A percentile compares a stretch with the other conserved stretches of the same genome.
phyloP scores from a whole-genome alignment of 768 basidiomycete species.

The Leccinum truebloodii region DNA sequence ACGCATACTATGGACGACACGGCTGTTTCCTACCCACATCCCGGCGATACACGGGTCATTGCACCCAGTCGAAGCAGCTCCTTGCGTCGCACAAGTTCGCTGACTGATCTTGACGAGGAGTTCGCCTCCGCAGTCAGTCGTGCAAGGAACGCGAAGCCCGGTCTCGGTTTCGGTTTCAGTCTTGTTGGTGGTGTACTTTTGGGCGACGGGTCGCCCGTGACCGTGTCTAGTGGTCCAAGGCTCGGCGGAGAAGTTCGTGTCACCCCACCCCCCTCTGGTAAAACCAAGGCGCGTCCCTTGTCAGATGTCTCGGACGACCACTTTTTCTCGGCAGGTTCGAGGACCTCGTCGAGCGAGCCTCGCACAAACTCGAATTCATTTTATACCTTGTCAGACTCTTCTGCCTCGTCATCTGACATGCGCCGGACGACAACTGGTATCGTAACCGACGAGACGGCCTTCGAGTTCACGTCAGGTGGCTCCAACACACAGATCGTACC shows the following conservation, averaged over 20 bases:
- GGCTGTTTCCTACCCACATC: conserved; percentile 70
- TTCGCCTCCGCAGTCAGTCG: conserved; percentile 46
- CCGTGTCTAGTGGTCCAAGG: conserved; percentile 64
- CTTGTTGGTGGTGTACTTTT: conserved; percentile 41
- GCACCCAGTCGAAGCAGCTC: conserved; percentile 63
- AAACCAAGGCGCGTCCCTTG: conserved; percentile 30
- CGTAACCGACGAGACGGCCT: conserved; percentile 40
- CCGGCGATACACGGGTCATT: conserved; percentile 73
- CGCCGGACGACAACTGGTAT: conserved; percentile 33
- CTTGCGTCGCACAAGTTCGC: conserved; percentile 65
- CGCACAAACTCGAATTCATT: conserved; percentile 33
- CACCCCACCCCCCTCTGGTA: conserved; percentile 47
- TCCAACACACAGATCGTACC: conserved; percentile 47
- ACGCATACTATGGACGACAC: conserved; percentile 74
- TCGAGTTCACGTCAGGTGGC: conserved; percentile 39
- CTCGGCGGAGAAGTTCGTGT: conserved; percentile 43
- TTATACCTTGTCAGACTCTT: conserved; percentile 36
- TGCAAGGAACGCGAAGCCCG: conserved; percentile 41
- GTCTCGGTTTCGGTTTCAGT: conserved; percentile 47
- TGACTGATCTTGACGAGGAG: conserved; percentile 73
- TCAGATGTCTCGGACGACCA: conserved; percentile 43
- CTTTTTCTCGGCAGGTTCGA: conserved; percentile 47
- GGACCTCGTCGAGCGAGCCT: conserved; percentile 33
- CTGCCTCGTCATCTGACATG: conserved; percentile 31
- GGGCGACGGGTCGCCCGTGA: conserved; percentile 65